These are phyloP conservation scores for Psidium friedrichsthalianum DNA, from an alignment of 345 rosid genomes.

Conservation along the genomic window DNA sequence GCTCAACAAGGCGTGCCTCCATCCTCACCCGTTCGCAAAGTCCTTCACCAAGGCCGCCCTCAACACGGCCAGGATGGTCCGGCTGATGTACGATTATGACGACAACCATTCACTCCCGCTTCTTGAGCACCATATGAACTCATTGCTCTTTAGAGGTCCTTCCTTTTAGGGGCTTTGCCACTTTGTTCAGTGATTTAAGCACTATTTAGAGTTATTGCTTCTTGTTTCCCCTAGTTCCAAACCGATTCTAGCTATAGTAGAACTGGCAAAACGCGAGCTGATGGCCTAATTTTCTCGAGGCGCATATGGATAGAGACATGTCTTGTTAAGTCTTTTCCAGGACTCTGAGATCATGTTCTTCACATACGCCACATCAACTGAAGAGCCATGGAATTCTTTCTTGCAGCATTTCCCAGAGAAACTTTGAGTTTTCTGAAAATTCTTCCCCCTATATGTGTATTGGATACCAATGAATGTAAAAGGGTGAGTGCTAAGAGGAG, in stretches of 20 bases:
- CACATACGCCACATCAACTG: no score
- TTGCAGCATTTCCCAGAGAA: no score
- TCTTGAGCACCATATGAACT: slow-evolving; percentile 21
- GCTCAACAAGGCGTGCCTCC: slow-evolving; percentile 35
- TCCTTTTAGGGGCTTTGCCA: not conserved
- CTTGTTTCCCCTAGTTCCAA: not conserved
- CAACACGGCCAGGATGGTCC: slow-evolving; percentile 45
- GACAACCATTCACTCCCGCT: slow-evolving; percentile 24
- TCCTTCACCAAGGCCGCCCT: slow-evolving; percentile 22
- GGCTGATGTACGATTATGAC: slow-evolving; percentile 46
- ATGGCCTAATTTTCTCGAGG: not conserved
- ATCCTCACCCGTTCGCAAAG: slow-evolving; percentile 16
- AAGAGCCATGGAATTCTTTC: no score
- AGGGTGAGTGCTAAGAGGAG: no score
- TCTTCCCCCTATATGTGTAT: no score
- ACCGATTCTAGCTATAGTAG: not conserved
- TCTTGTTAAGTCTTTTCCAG: slow-evolving; percentile 45
- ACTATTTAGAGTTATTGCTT: not conserved
- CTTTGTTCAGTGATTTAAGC: not conserved
- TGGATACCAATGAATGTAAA: no score
- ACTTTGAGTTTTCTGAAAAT: no score
- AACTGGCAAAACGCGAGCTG: not conserved
- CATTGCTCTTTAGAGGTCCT: not conserved
- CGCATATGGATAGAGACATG: slow-evolving; percentile 14
- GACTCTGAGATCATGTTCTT: slow-evolving; percentile 22